phyloP scores from a whole-genome alignment of 2,329 filamentous ascomycete species.

The Aspergillus brasiliensis region DNA sequence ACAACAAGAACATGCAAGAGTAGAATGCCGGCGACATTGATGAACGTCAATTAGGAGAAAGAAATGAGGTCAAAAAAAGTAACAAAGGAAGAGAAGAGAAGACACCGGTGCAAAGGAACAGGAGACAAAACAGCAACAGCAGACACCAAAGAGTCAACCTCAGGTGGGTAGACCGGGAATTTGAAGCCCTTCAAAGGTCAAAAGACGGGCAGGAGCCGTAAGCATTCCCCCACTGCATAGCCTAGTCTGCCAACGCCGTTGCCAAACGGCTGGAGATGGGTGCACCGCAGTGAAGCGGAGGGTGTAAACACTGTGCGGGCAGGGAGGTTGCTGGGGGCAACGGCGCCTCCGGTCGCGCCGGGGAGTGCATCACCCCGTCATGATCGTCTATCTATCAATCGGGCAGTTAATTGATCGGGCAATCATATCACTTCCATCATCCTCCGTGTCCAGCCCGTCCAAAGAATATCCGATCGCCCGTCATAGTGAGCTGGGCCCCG shows the following conservation, averaged over 20 bases:
- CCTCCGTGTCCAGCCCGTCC: background rate
- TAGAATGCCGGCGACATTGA: constrained; percentile 19
- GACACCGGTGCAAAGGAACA: constrained; percentile 7
- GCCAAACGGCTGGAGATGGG: constrained; percentile 28
- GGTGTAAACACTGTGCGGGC: constrained; percentile 37
- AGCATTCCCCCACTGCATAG: constrained; percentile 23
- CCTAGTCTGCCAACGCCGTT: constrained; percentile 22
- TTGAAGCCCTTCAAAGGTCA: constrained; percentile 28
- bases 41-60: constrained; percentile 5
- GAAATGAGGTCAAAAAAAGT: constrained; percentile 9
- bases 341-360: constrained; percentile 26
- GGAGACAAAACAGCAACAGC: constrained; percentile 12
- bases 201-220: constrained; percentile 28
- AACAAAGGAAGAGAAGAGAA: constrained; percentile 10
- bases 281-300: constrained; percentile 21
- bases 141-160: constrained; percentile 14
- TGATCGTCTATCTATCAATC: constrained; percentile 7
- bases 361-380: constrained; percentile 7
- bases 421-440: background rate
- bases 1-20: constrained; percentile 6
- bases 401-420: background rate
- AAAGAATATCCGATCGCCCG: background rate
- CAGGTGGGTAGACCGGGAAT: constrained; percentile 29
- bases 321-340: constrained; percentile 38
- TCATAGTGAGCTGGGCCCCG: background rate